phyloP scores from a whole-genome alignment of 257 asterid genomes.

The Jasminum sambac region DNA sequence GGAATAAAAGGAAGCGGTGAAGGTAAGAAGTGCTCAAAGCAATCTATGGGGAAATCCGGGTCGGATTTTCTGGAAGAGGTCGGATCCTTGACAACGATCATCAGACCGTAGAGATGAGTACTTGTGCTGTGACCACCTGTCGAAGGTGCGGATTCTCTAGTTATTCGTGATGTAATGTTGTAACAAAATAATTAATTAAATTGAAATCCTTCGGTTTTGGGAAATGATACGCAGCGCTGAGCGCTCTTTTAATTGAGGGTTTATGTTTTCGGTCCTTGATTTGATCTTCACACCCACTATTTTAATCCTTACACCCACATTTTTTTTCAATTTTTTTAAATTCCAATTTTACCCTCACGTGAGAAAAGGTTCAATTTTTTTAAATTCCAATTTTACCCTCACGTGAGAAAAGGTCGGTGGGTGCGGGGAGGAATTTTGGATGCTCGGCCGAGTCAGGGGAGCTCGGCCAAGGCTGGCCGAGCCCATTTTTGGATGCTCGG shows the following conservation, averaged over 20 bases:
- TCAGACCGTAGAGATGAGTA: slow-evolving; percentile 14
- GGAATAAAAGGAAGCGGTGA: slow-evolving; percentile 27
- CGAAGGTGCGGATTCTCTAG: not conserved
- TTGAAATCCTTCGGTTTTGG: not conserved
- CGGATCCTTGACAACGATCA: slow-evolving; percentile 26
- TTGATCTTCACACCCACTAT: no score
- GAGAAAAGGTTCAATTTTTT: no score
- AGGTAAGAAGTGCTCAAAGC: slow-evolving; percentile 28
- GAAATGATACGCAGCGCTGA: not conserved
- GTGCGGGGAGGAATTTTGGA: no score
- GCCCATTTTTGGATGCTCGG: no score
- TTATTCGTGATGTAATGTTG: not conserved
- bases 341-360: no score
- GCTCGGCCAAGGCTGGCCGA: no score
- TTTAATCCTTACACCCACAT: no score
- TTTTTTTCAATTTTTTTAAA: no score
- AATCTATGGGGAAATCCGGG: slow-evolving; percentile 15
- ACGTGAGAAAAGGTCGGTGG: no score
- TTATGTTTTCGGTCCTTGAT: not conserved
- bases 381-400: no score
- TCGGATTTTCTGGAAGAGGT: slow-evolving; percentile 31
- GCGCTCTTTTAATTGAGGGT: not conserved
- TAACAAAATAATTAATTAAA: not conserved
- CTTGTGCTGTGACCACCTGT: slow-evolving; percentile 29
- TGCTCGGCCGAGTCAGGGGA: no score